Conservation (phyloP, 1,284 basidiomycete species). For the Athelia psychrophila region DNA sequence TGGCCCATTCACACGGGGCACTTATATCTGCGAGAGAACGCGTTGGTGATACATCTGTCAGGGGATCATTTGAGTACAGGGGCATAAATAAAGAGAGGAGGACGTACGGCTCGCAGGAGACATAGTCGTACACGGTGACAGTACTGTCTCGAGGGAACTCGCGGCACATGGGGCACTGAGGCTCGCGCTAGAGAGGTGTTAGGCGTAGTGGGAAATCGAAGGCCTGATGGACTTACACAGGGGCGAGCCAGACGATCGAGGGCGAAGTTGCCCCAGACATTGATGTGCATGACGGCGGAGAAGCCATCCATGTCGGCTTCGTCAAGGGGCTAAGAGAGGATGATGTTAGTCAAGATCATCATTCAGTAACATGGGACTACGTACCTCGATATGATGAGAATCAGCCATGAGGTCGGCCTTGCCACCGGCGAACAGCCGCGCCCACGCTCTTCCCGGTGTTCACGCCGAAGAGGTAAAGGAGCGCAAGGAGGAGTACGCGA, state of each 20-base stretch:
- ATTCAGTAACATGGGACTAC: conserved; percentile 1
- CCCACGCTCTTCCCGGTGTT: conserved; percentile 39
- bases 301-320: conserved; percentile 40
- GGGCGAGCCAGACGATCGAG: conserved; percentile 38
- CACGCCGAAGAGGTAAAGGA: conserved; percentile 35
- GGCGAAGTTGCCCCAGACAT: conserved; percentile 43
- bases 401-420: conserved; percentile 40
- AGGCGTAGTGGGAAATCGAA: conserved; percentile 1
- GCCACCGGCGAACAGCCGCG: conserved; percentile 37
- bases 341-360: background rate
- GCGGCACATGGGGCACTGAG: conserved; percentile 15
- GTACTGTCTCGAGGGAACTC: conserved; percentile 13
- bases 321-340: conserved; percentile 40
- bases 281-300: conserved; percentile 44
- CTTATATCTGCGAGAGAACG: too few species aligned
- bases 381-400: conserved; percentile 38
- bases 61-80: too few species aligned
- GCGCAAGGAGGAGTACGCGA: conserved; percentile 37
- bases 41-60: too few species aligned
- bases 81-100: too few species aligned
- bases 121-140: conserved; percentile 36
- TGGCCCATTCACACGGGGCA: too few species aligned
- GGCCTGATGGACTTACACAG: conserved; percentile 22
- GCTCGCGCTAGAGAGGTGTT: conserved; percentile 8
- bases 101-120: too few species aligned